These are phyloP conservation scores for Epichloe elymi DNA, from an alignment of 2,329 filamentous ascomycete genomes.

Conservation along the genomic window DNA sequence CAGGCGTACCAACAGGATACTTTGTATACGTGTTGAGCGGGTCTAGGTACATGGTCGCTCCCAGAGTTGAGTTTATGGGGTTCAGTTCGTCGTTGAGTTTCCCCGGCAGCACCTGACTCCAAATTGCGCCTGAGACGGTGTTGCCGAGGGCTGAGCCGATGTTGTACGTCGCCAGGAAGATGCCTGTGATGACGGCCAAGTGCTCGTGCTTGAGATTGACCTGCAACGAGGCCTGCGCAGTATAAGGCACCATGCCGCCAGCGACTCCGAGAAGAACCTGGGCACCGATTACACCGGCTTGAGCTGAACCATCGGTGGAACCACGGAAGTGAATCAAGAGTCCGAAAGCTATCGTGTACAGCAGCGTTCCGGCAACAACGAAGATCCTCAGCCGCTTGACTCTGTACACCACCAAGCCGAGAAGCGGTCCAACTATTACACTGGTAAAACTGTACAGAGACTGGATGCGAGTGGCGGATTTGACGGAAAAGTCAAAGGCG, in stretches of 20 bases:
- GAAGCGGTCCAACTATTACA: conserved; percentile 31
- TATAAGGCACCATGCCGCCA: conserved; percentile 44
- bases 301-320: conserved; percentile 29
- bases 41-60: conserved; percentile 42
- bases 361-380: conserved; percentile 36
- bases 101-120: conserved; percentile 41
- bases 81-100: conserved; percentile 34
- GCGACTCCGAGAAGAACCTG: conserved; percentile 48
- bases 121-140: conserved; percentile 47
- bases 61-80: conserved; percentile 28
- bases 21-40: conserved; percentile 41
- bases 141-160: conserved; percentile 46
- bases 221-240: conserved; percentile 45
- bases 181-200: conserved; percentile 40
- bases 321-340: conserved; percentile 45
- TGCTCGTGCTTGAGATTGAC: conserved; percentile 42
- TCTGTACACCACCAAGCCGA: conserved; percentile 34
- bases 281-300: conserved; percentile 43
- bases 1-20: conserved; percentile 36
- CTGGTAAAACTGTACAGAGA: conserved; percentile 37
- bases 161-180: conserved; percentile 42
- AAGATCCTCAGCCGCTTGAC: conserved; percentile 41
- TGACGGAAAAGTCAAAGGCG: conserved; percentile 33
- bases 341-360: conserved; percentile 40
- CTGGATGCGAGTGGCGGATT: conserved; percentile 33